Conservation (phyloP, 768 basidiomycete genomes). For the Lactarius hengduanensis region DNA sequence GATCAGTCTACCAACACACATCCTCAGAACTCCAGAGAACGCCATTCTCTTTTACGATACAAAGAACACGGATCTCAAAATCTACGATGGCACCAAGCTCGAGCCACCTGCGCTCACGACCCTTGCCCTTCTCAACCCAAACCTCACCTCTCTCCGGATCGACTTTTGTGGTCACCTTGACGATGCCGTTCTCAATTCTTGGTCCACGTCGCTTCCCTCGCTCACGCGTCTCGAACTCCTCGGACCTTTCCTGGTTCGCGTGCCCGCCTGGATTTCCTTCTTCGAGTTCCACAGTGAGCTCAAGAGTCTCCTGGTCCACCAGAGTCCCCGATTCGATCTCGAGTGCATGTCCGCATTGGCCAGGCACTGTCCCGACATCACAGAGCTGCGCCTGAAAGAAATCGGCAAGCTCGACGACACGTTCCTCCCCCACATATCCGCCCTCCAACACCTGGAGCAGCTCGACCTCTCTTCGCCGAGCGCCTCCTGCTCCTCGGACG, state of each 20-base stretch:
- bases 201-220: slow-evolving; percentile 60
- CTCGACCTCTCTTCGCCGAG: slow-evolving; percentile 72
- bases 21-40: slow-evolving; percentile 68
- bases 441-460: slow-evolving; percentile 46
- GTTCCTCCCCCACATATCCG: slow-evolving; percentile 55
- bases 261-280: slow-evolving; percentile 71
- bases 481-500: slow-evolving; percentile 52
- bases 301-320: slow-evolving; percentile 72
- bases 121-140: slow-evolving; percentile 80
- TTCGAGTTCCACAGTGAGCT: slow-evolving; percentile 63
- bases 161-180: slow-evolving; percentile 86
- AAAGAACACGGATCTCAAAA: slow-evolving; percentile 58
- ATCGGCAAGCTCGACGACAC: slow-evolving; percentile 67
- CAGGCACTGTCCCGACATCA: slow-evolving; percentile 51
- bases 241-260: slow-evolving; percentile 83
- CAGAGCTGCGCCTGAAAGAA: slow-evolving; percentile 76
- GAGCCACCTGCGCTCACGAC: slow-evolving; percentile 62
- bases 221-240: slow-evolving; percentile 76
- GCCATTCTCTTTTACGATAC: slow-evolving; percentile 81
- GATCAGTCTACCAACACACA: slow-evolving; percentile 5
- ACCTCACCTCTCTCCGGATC: slow-evolving; percentile 73
- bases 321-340: slow-evolving; percentile 83
- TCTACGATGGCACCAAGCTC: slow-evolving; percentile 89
- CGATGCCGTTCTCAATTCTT: slow-evolving; percentile 54
- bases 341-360: slow-evolving; percentile 62